Percentiles rank a stretch among this genome's conserved stretches.
Conservation (phyloP, 176 grass and related monocot genomes). For the Aechmea fasciata region DNA sequence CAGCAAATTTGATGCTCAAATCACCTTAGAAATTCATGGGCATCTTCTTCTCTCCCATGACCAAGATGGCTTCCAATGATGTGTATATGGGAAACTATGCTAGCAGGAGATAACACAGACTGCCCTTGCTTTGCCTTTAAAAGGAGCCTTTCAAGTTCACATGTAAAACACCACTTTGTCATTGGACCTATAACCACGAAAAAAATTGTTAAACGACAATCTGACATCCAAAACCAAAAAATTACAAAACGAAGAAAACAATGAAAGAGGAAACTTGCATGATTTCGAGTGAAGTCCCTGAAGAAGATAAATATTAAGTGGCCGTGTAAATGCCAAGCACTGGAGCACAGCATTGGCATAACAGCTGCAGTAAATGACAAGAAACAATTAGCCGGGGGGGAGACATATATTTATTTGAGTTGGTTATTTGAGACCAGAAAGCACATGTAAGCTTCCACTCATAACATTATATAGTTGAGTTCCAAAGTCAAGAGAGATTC, state of each 20-base stretch:
- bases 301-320: conserved; percentile 25
- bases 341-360: conserved; percentile 27
- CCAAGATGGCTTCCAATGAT: conserved; percentile 23
- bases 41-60: conserved; percentile 28
- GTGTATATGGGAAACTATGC: conserved; percentile 20
- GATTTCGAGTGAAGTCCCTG: conserved; percentile 24
- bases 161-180: conserved; percentile 21
- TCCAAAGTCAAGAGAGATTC: not conserved
- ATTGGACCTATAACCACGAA: conserved; percentile 11
- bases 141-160: conserved; percentile 26
- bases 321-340: conserved; percentile 17
- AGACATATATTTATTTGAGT: not conserved
- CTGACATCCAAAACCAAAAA: not conserved
- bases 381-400: not conserved
- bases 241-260: not conserved
- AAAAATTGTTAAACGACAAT: not conserved
- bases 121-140: conserved; percentile 11
- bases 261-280: conserved; percentile 13
- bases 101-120: conserved; percentile 9
- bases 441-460: not conserved
- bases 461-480: not conserved
- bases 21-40: conserved; percentile 28
- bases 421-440: not conserved
- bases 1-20: not conserved
- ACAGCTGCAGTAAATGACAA: conserved; percentile 16